Evolutionary conservation across 495 filamentous ascomycete species (phyloP), one percentile per base, ranked within the genome.

Genomic region (Aspergillus olivimuriae): DNA sequence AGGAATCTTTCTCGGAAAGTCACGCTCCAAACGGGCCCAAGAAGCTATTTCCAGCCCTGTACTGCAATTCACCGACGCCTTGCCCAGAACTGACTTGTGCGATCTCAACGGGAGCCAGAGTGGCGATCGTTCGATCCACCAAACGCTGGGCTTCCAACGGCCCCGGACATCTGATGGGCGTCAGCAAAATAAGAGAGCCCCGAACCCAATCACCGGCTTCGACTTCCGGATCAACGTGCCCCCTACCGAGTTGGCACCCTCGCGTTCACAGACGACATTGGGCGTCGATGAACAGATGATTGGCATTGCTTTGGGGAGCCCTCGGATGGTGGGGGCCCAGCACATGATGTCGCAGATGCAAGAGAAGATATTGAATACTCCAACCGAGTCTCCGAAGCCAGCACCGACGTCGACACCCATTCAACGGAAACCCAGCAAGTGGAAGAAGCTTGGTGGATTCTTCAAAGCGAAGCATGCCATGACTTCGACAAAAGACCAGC

Each of bases 301-400:
- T 41, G 75, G 76, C 1, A 68, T 79, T 39, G 76, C 75, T 0
- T 48, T 80, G 26, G 76, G 75, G 17, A 78, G 74, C 46, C 76
- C 76, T 2, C 63, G 63, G n/a, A 52, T 70, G 53, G 16, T 63
- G 3, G 48, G 60, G 33, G 17, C 51, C 10, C 48, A 53, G 9
- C 46, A 44, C 5, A 23, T 40, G 17, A 24, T 60, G 22, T 39
- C 53, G 16, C 56, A 61, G 21, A 43, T 51, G 23, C 57, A 58
- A 47, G 35, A 58, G 41, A 51, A 54, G 20, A 47, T 45, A 20
- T 47, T 50, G 17, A 44, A 49, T 24, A 38, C 47, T n/a, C 36
- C 43, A 24, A 7, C 16, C 3, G 31, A 44, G 16, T n/a, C 17
- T 5, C 20, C 34, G 22, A 47, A 23, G 28, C 34, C 17, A 16